A percentile compares a stretch with the other conserved stretches of the same genome.
phyloP scores from a whole-genome alignment of 805 yeast species.

The Pichia nanzhaoensis region DNA sequence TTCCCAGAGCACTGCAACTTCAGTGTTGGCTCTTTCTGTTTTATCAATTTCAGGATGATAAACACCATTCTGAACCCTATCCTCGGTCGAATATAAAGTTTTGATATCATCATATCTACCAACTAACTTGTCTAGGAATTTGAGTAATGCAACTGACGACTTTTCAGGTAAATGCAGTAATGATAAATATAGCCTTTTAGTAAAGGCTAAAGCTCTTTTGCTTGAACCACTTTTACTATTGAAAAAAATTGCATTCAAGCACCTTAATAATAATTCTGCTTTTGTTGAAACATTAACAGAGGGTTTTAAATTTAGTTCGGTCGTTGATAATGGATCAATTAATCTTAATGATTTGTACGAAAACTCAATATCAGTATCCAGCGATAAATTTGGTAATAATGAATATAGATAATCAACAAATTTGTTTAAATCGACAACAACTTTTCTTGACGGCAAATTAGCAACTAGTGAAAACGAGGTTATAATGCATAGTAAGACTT shows the following conservation, averaged over 20 bases:
- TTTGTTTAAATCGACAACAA: conserved; percentile 73
- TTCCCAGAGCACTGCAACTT: conserved; percentile 90
- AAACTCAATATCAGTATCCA: conserved; percentile 81
- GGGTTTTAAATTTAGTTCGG: conserved; percentile 39
- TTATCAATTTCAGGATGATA: conserved; percentile 59
- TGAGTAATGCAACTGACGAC: conserved; percentile 68
- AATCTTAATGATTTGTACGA: conserved; percentile 75
- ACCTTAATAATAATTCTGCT: conserved; percentile 71
- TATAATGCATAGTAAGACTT: conserved; percentile 71
- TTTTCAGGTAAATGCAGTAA: conserved; percentile 80
- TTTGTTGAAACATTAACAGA: conserved; percentile 84
- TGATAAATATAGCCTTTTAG: conserved; percentile 67
- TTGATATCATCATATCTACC: conserved; percentile 64
- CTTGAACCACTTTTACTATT: conserved; percentile 61
- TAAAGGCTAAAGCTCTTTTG: conserved; percentile 69
- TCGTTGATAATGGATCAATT: conserved; percentile 62
- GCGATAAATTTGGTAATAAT: conserved; percentile 56
- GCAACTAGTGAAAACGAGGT: conserved; percentile 84
- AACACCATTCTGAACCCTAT: conserved; percentile 75
- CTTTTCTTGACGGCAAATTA: conserved; percentile 64
- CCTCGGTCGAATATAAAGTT: conserved; percentile 82
- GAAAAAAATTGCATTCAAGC: conserved; percentile 78
- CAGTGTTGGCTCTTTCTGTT: conserved; percentile 74
- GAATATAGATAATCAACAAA: conserved; percentile 74
- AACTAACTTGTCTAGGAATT: conserved; percentile 70